Percentiles rank a stretch among this genome's conserved stretches.
Evolutionary conservation across 257 asterid species (phyloP).

Genomic region (Solanum virginianum): DNA sequence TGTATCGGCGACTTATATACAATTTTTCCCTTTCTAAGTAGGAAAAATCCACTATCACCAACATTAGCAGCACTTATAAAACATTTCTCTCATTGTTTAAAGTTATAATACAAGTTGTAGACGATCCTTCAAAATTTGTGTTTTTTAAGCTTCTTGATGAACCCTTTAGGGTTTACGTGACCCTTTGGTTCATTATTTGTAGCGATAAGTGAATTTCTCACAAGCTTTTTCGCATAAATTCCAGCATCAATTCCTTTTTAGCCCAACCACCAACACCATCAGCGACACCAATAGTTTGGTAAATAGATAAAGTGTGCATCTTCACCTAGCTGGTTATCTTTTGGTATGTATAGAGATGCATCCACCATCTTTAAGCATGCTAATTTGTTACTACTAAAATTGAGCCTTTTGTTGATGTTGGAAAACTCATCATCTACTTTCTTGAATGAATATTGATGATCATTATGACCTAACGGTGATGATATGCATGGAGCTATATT

Average conservation of each 20-base stretch:
- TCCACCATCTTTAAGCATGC: not conserved
- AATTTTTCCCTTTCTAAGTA: constrained; percentile 1
- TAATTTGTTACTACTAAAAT: not conserved
- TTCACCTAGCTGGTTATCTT: constrained; percentile 7
- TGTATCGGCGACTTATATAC: not conserved
- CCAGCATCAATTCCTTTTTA: too few species aligned
- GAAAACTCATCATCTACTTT: too few species aligned
- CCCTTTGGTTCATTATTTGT: not conserved
- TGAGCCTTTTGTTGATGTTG: too few species aligned
- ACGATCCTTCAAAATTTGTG: constrained; percentile 5
- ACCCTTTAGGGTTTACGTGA: not conserved
- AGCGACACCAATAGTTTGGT: not conserved
- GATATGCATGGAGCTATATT: too few species aligned
- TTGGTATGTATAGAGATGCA: not conserved
- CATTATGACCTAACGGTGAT: too few species aligned
- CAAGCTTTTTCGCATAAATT: too few species aligned
- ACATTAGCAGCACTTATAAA: constrained; percentile 2
- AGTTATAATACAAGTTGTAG: constrained; percentile 13
- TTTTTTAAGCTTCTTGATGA: not conserved
- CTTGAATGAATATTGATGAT: too few species aligned
- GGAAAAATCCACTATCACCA: constrained; percentile 14
- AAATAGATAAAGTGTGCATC: constrained; percentile 13
- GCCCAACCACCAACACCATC: too few species aligned
- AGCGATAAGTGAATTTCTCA: too few species aligned
- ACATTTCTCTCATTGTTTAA: not conserved